Base-by-base conservation (phyloP, 768 basidiomycete species). In the Tulasnella sp. region DNA sequence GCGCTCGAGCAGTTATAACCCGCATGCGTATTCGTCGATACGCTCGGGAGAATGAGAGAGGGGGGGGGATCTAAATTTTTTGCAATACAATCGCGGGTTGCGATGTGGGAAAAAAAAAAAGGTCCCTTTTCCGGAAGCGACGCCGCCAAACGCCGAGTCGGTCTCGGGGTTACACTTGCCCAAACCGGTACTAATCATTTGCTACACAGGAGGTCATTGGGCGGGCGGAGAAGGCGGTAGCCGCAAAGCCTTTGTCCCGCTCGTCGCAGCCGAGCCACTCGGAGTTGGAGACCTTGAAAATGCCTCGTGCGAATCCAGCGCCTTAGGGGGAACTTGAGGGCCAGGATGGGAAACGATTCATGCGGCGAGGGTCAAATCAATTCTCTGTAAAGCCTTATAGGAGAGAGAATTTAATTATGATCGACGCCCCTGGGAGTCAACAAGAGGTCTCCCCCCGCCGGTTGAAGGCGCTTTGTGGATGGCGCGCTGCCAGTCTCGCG, bases 181-280 rank as follows among this genome's bases (percentile, higher is more conserved):
- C 15, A 67, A 67, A 67, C 29, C 61, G 32, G 61, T 67, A 29
- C 61, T 26, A 16, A 26, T 26, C 10, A 67, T 35, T 67, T 67
- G 32, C 32, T 67, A 10, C 26, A 35, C 16, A 67, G 26, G 32
- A 15, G 32, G 61, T 13, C 20, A 57, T n/a, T 26, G 55, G 55
- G 23, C 44, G 61, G 61, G 61, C 61, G 61, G 61, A 13, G 61
- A 67, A 29, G 61, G 13, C 61, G 61, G 32, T 67, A n/a, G 29
- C 61, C 32, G 61, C 15, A 67, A 44, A 67, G 23, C 61, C 61
- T 67, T 67, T 67, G 51, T 51, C 51, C 51, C 51, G n/a, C n/a
- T n/a, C 32, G 61, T 67, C 61, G 61, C 61, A 67, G 61, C 61
- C 61, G 61, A 67, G 35, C 61, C 61, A 67, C 23, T 67, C 61